Evolutionary conservation across 805 yeast genomes (phyloP).

Genomic region (Yarrowia porcina): DNA sequence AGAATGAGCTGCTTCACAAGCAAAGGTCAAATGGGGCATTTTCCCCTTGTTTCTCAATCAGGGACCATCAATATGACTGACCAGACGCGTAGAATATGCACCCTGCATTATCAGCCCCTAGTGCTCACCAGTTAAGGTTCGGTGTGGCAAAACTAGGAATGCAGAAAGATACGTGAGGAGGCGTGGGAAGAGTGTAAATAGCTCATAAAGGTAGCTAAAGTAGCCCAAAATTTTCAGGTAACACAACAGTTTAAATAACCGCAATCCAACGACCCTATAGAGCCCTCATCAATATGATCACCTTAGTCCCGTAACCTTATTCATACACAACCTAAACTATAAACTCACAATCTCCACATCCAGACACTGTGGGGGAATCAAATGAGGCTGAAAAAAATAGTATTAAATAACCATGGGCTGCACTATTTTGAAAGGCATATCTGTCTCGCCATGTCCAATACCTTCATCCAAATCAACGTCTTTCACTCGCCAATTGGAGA

Average conservation of each 20-base stretch:
- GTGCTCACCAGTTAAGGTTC: background rate
- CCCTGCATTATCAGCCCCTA: background rate
- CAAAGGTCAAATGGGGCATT: background rate
- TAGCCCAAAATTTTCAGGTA: no score
- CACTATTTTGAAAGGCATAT: no score
- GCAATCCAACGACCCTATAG: no score
- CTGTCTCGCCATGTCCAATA: background rate
- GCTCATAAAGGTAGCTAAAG: no score
- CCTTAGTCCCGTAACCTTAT: background rate
- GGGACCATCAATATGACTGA: background rate
- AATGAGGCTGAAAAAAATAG: background rate
- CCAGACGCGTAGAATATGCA: background rate
- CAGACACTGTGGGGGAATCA: no score
- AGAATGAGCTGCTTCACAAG: background rate
- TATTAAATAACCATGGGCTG: background rate
- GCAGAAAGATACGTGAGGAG: no score
- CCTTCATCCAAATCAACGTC: constrained; percentile 10
- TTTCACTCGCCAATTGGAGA: background rate
- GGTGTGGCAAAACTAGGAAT: background rate
- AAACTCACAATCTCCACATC: background rate
- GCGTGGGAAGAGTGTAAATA: no score
- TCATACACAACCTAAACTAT: background rate
- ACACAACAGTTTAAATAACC: no score
- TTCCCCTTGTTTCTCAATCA: background rate
- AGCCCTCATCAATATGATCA: no score